Evolutionary conservation across 495 filamentous ascomycete species (phyloP), one percentile per base, ranked within the genome.

Genomic region (Paragyromitra xinjiangensis): DNA sequence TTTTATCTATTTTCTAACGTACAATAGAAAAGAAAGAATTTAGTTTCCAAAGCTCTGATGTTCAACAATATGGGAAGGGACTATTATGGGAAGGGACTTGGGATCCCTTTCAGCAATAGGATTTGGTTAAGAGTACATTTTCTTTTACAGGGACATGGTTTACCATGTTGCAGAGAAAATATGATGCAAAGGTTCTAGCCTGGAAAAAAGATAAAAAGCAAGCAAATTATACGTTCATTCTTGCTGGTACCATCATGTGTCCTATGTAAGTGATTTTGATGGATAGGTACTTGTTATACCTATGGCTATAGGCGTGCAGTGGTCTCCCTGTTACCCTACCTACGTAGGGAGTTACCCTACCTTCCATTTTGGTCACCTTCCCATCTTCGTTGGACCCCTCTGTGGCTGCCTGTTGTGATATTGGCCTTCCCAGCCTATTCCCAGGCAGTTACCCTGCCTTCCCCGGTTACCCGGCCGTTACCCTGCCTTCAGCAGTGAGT

Each of bases 111-210:
- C 6, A 0, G 3, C 3, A 22, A 12, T 37, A 9, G 64, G 7
- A 37, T 75, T 6, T 75, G 56, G 65, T 12, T 75, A 12, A 11
- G 40, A 1, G 34, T 69, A 0, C 55, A 69, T 12, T 69, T 75
- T 44, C 42, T 44, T 6, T 19, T 69, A 0, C 56, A 75, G 42
- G 73, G 56, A 3, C 65, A 75, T 71, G 39, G 34, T 2, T 19
- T 75, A 16, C 34, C 65, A 0, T 51, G 50, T 51, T 19, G 9
- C 14, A 22, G 7, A 11, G 1, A 63, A 3, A 71, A 26, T 76
- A 76, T n/a, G 4, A 64, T 11, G 12, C 45, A 0, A 63, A 19
- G 8, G 40, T 70, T 12, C 0, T 16, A 4, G 45, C 48, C 1
- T 76, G 73, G 48, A 14, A 40, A 8, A 16, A 53, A n/a, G 50